Conservation (phyloP, 2,329 filamentous ascomycete genomes). For the Colletotrichum falcatum region DNA sequence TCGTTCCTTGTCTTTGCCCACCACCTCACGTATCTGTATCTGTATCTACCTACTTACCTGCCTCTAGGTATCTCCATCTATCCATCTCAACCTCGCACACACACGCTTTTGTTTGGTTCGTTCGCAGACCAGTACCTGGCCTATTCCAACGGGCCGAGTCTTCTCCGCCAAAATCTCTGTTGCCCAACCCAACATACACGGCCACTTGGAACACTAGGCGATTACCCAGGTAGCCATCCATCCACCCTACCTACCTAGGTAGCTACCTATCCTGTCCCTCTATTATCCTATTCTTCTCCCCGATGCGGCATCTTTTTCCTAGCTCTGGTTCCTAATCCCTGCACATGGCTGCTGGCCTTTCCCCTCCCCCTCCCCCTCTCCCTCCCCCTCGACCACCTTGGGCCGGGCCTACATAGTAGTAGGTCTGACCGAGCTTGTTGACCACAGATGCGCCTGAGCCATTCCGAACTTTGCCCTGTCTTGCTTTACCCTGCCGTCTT, state of each 20-base stretch:
- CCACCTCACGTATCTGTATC: not conserved
- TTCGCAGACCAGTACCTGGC: slow-evolving; percentile 28
- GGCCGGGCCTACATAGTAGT: slow-evolving; percentile 21
- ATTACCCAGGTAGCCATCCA: too few species aligned
- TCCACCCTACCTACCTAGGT: too few species aligned
- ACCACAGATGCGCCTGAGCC: slow-evolving; percentile 37
- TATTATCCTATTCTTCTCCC: slow-evolving; percentile 7
- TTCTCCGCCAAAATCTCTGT: not conserved
- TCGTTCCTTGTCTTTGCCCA: too few species aligned
- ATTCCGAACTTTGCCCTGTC: slow-evolving; percentile 13
- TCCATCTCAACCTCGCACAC: not conserved
- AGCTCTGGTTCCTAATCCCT: slow-evolving; percentile 1
- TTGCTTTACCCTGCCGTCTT: slow-evolving; percentile 12
- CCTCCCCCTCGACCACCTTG: not conserved
- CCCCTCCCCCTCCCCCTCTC: too few species aligned
- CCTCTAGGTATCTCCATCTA: too few species aligned
- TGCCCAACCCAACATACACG: too few species aligned
- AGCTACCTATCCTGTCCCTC: slow-evolving; percentile 6
- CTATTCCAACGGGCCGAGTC: slow-evolving; percentile 33
- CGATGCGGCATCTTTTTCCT: slow-evolving; percentile 13
- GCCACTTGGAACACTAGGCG: too few species aligned
- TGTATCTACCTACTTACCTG: too few species aligned
- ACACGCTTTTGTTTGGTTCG: slow-evolving; percentile 1
- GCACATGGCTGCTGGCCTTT: slow-evolving; percentile 7
- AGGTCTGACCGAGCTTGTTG: slow-evolving; percentile 27